Evolutionary conservation across 2,329 filamentous ascomycete species (phyloP), one percentile per base, ranked within the genome.

Genomic region (Colletotrichum magnum): DNA sequence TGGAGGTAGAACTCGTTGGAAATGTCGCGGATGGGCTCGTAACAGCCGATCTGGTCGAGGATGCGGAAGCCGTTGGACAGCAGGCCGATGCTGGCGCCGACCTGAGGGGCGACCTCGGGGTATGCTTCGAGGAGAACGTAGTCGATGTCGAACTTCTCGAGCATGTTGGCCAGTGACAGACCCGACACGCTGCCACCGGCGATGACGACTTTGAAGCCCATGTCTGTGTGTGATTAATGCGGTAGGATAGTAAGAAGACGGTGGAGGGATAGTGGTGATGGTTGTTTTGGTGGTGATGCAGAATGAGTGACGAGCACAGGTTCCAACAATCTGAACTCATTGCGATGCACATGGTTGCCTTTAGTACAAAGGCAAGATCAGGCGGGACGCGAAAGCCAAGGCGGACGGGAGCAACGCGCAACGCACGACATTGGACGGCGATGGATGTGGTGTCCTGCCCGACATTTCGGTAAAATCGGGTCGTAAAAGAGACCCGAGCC

Each of bases 131-230:
- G 78, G 0, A 89, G 69, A 3, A 86, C 68, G 72, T 83, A 88
- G 69, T 87, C 81, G 64, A 89, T 83, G 45, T 74, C 74, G 45
- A 82, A 76, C 58, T 74, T 74, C 66, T 87, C 80, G 4, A 88
- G 80, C 71, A 81, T 80, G 28, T 73, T 73, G 26, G 75, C 75
- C 21, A 77, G 67, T 6, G 73, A 69, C n/a, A 77, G 74, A 6
- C 87, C 87, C 2, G 82, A 78, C n/a, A 88, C 75, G 53, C 83
- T 80, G 6, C 84, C 86, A 18, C 86, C 86, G 1, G 78, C 83
- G 47, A 88, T 86, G 60, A 87, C 75, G 26, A 86, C 79, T 58
- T 77, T 78, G 73, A 80, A 79, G 7, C 61, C 61, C 69, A 71
- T 69, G 18, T 43, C 57, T 28, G 52, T 18, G 43, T 45, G 0